Base-by-base conservation (phyloP, 768 basidiomycete species). In the Russula foetens region DNA sequence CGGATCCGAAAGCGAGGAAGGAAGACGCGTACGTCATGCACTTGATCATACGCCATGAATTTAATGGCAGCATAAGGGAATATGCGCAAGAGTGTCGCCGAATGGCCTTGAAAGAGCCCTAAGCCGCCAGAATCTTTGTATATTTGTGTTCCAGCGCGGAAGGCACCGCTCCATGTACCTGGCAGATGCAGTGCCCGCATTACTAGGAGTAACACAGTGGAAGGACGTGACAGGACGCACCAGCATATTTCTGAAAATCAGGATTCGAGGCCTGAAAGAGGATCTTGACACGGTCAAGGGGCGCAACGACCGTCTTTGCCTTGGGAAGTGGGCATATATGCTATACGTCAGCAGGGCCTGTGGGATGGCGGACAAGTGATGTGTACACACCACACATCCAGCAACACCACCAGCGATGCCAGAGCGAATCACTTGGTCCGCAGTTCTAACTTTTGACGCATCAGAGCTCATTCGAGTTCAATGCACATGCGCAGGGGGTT, bases 51-150 rank as follows among this genome's bases (percentile, higher is more conserved):
- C 4, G 90, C 84, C 86, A 98, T 93, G 70, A 93, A 99, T 73
- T 95, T 97, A 73, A 98, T 90, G 61, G 87, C 92, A 29, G 97
- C 97, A 69, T 98, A 98, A 8, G 97, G 97, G 71, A 97, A 96
- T 68, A 98, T 88, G 59, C 97, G 85, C 49, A 97, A 74, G 52
- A 99, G 79, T 3, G 97, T 99, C 35, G 92, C 90, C 15, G 94
- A 94, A 72, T 99, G 97, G 7, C 97, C 97, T 78, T 97, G 95
- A 61, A 96, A 85, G 41, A 98, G 78, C 0, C 94, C 95, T 54
- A 86, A 79, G 14, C 85, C 60, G 3, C 97, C 97, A 50, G 72
- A 74, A 31, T 84, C 79, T 56, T 66, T 70, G 67, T 85, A 87
- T 64, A 99, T 96, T 61, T 83, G 78, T 43, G 75, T 77, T 29